These are phyloP conservation scores for Phytophthora colocasiae DNA, from an alignment of 352 stramenopile genomes.

Conservation along the genomic window DNA sequence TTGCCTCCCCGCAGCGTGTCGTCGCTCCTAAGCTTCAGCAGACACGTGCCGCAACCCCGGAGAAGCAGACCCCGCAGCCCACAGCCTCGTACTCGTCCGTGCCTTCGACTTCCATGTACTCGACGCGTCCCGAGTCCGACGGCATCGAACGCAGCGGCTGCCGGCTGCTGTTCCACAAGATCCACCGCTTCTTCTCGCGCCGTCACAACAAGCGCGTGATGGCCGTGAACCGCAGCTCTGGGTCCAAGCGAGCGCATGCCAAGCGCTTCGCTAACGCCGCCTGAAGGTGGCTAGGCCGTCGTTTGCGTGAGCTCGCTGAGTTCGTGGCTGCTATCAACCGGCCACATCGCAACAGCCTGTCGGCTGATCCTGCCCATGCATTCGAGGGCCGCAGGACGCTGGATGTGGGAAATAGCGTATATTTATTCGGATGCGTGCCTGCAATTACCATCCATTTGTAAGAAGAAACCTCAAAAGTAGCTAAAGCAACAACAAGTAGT, in stretches of 20 bases:
- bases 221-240: slow-evolving; percentile 33
- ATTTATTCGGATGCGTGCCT: slow-evolving; percentile 47
- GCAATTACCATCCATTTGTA: slow-evolving; percentile 38
- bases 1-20: slow-evolving; percentile 17
- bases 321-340: slow-evolving; percentile 27
- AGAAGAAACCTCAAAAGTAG: slow-evolving; percentile 22
- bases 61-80: slow-evolving; percentile 28
- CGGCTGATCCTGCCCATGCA: slow-evolving; percentile 30
- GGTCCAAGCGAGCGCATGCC: slow-evolving; percentile 21
- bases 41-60: slow-evolving; percentile 11
- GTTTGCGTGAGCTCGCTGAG: slow-evolving; percentile 30
- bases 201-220: slow-evolving; percentile 57
- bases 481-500: slow-evolving; percentile 15
- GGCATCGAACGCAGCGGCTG: slow-evolving; percentile 35
- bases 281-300: slow-evolving; percentile 49
- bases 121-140: slow-evolving; percentile 31
- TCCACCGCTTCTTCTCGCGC: slow-evolving; percentile 56
- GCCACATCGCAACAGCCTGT: slow-evolving; percentile 38
- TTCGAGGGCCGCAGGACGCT: slow-evolving; percentile 28
- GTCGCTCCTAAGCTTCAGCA: slow-evolving; percentile 14
- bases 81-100: slow-evolving; percentile 31
- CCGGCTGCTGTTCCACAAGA: slow-evolving; percentile 46
- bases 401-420: slow-evolving; percentile 34
- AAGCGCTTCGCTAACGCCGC: slow-evolving; percentile 36
- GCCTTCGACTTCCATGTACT: slow-evolving; percentile 37